Evolutionary conservation across 768 basidiomycete species (phyloP).

Genomic region (Peribolospora baueri): DNA sequence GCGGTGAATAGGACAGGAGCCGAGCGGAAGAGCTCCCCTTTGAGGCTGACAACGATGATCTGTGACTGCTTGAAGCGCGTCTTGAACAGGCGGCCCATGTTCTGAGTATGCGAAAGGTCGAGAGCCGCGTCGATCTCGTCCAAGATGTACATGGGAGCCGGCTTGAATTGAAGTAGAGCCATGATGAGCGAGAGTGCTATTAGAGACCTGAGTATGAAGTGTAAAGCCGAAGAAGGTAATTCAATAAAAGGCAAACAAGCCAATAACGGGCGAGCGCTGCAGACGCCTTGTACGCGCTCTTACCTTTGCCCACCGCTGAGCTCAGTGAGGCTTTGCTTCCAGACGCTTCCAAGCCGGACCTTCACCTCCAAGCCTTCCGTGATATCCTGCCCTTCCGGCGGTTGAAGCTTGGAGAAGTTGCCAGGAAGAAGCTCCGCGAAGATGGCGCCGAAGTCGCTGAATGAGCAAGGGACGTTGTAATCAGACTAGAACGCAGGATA

Average conservation of each 20-base stretch:
- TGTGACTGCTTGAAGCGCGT: too few relatives aligned
- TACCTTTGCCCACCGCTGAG: constrained; percentile 90
- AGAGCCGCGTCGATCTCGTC: constrained; percentile 97
- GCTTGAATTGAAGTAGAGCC: constrained; percentile 97
- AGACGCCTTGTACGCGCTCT: constrained; percentile 12
- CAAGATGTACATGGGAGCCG: constrained; percentile 95
- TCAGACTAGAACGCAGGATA: background rate
- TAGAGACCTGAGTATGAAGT: constrained; percentile 40
- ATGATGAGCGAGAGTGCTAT: constrained; percentile 96
- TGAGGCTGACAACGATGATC: too few relatives aligned
- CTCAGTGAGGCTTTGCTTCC: constrained; percentile 95
- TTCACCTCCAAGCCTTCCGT: constrained; percentile 94
- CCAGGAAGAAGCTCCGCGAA: constrained; percentile 87
- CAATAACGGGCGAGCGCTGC: background rate
- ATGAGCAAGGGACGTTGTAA: background rate
- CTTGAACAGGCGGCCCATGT: too few relatives aligned
- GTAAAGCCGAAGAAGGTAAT: constrained; percentile 1
- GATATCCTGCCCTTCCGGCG: constrained; percentile 77
- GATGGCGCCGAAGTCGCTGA: constrained; percentile 82
- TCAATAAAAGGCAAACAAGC: background rate
- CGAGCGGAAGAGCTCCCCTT: too few relatives aligned
- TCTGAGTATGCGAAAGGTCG: constrained; percentile 61
- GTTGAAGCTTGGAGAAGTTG: constrained; percentile 83
- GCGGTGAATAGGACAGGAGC: too few relatives aligned
- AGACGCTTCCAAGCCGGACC: constrained; percentile 74